Percentiles rank a stretch among this genome's conserved stretches.
These are phyloP conservation scores for Phlyctochytrium arcticum DNA, from an alignment of 192 early-diverging fungal genomes.

Conservation along the genomic window DNA sequence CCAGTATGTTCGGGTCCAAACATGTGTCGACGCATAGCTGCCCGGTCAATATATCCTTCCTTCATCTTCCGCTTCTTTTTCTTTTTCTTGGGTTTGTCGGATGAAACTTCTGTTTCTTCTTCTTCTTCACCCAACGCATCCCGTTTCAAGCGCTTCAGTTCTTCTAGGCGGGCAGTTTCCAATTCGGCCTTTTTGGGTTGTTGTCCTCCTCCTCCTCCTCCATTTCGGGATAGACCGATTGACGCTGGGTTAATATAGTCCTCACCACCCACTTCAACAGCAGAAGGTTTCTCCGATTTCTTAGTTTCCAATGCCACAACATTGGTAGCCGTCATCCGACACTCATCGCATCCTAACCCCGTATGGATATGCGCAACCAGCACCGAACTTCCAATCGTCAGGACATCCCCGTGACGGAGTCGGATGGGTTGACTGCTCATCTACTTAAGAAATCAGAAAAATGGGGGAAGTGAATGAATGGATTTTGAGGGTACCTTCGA, in stretches of 20 bases:
- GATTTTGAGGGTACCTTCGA: conserved; percentile 39
- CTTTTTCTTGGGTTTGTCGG: not conserved
- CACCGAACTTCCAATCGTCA: conserved; percentile 55
- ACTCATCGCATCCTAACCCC: conserved; percentile 58
- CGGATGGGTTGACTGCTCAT: conserved; percentile 52
- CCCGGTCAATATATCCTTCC: conserved; percentile 17
- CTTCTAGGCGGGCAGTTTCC: conserved; percentile 6
- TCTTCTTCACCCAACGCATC: conserved; percentile 4
- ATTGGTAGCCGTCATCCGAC: conserved; percentile 48
- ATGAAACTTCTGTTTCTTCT: not conserved
- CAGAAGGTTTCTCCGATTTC: not conserved
- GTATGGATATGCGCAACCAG: conserved; percentile 64
- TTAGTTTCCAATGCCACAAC: too few relatives aligned
- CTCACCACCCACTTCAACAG: not conserved
- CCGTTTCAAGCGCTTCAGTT: conserved; percentile 8
- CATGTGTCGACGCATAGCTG: conserved; percentile 20
- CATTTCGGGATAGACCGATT: not conserved
- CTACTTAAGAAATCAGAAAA: not conserved
- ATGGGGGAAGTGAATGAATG: not conserved
- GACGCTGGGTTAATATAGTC: too few relatives aligned
- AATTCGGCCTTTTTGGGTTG: conserved; percentile 3
- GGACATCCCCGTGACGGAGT: conserved; percentile 52
- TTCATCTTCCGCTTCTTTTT: not conserved
- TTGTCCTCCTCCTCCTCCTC: too few relatives aligned
- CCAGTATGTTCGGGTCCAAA: too few relatives aligned